A percentile compares a stretch with the other conserved stretches of the same genome.
phyloP scores from a whole-genome alignment of 371 early-diverging fungal species.

The Lichtheimia ornata region DNA sequence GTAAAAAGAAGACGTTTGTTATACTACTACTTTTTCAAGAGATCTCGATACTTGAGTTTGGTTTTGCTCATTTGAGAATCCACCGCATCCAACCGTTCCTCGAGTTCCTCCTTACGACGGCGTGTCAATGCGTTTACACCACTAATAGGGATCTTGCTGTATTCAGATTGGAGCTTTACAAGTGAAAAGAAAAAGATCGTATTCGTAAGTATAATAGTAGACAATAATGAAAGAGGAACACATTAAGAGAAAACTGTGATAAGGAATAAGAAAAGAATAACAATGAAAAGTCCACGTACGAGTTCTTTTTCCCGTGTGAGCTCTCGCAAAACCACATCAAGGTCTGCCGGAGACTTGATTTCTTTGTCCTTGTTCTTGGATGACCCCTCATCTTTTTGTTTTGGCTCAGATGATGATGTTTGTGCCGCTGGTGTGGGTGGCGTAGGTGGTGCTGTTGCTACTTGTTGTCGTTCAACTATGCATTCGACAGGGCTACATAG shows the following conservation, averaged over 20 bases:
- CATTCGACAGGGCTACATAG: background rate
- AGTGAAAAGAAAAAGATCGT: background rate
- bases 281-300: constrained; percentile 13
- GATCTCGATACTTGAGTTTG: constrained; percentile 14
- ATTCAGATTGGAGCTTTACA: constrained; percentile 46
- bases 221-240: background rate
- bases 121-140: constrained; percentile 54
- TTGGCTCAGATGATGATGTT: background rate
- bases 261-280: background rate
- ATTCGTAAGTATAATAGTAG: constrained; percentile 1
- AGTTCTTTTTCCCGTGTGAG: constrained; percentile 16
- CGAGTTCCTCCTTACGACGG: constrained; percentile 55
- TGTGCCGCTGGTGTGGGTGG: background rate
- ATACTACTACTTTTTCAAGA: constrained; percentile 6
- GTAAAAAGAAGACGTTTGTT: no score
- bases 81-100: constrained; percentile 47
- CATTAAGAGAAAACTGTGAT: background rate
- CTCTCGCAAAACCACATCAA: constrained; percentile 9
- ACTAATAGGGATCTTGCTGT: constrained; percentile 55
- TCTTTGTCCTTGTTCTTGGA: background rate
- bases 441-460: background rate
- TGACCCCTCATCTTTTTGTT: background rate
- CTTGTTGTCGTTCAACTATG: background rate
- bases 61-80: constrained; percentile 40
- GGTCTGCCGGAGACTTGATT: constrained; percentile 8